phyloP scores from a whole-genome alignment of 345 rosid species.

The Cardiospermum halicacabum region DNA sequence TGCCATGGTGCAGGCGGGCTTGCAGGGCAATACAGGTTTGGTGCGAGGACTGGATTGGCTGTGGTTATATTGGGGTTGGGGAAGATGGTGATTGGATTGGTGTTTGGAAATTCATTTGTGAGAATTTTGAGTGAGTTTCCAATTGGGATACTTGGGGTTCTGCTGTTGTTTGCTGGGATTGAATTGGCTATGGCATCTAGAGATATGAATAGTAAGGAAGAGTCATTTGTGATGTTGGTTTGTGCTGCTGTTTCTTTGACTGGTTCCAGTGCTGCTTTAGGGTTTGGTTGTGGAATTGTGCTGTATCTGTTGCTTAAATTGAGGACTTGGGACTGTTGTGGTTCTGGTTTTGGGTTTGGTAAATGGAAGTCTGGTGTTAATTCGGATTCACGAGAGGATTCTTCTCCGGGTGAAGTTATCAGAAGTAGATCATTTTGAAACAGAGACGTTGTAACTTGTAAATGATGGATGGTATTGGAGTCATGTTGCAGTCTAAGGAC shows the following conservation, averaged over 20 bases:
- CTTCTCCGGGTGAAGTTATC: too few species aligned
- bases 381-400: background rate
- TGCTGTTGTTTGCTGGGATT: conserved; percentile 78
- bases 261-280: conserved; percentile 87
- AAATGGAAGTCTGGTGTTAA: conserved; percentile 8
- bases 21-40: conserved; percentile 87
- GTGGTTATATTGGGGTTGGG: conserved; percentile 68
- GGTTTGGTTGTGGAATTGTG: conserved; percentile 70
- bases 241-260: conserved; percentile 87
- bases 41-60: conserved; percentile 68
- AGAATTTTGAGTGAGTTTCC: conserved; percentile 71
- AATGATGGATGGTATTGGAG: too few species aligned
- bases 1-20: conserved; percentile 92
- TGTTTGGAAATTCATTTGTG: conserved; percentile 79
- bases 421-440: too few species aligned
- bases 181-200: conserved; percentile 82
- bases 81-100: conserved; percentile 59
- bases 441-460: too few species aligned
- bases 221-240: conserved; percentile 70
- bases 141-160: conserved; percentile 82
- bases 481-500: too few species aligned
- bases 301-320: conserved; percentile 67
- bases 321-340: conserved; percentile 43
- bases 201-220: conserved; percentile 75
- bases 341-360: conserved; percentile 15